A percentile compares a stretch with the other conserved stretches of the same genome.
These are phyloP conservation scores for Hymenotorrendiella dingleyae DNA, from an alignment of 2,329 filamentous ascomycete genomes.

Conservation along the genomic window DNA sequence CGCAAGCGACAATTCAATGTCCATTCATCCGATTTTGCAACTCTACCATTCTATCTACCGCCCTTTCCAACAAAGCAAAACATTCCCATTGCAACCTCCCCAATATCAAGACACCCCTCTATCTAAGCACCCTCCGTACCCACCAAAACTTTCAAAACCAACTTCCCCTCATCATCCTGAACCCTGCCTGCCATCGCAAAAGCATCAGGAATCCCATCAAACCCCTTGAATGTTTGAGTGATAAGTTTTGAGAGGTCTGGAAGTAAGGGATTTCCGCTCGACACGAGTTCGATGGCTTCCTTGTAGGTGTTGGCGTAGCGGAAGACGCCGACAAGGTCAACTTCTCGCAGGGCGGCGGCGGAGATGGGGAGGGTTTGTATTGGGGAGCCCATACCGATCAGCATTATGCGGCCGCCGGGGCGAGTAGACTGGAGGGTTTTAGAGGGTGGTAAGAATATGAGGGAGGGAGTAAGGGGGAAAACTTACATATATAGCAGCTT, in stretches of 20 bases:
- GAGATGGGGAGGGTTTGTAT: constrained; percentile 70
- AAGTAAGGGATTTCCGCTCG: constrained; percentile 58
- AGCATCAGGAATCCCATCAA: constrained; percentile 81
- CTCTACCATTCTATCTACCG: too few species aligned
- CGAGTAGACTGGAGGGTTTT: constrained; percentile 55
- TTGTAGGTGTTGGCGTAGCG: constrained; percentile 87
- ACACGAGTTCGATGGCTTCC: constrained; percentile 78
- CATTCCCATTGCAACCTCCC: too few species aligned
- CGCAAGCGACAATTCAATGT: too few species aligned
- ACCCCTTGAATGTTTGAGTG: constrained; percentile 70
- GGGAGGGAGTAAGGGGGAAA: constrained; percentile 63
- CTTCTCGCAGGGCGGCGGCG: constrained; percentile 67
- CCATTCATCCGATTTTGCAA: too few species aligned
- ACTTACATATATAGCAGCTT: constrained; percentile 47
- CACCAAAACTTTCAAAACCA: constrained; percentile 31
- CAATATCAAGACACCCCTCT: too few species aligned
- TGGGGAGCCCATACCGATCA: constrained; percentile 74
- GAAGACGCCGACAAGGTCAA: constrained; percentile 71
- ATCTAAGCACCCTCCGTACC: constrained; percentile 17
- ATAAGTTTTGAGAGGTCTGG: constrained; percentile 76
- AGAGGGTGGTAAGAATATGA: too few species aligned
- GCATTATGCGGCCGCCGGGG: constrained; percentile 64
- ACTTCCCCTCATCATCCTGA: constrained; percentile 28
- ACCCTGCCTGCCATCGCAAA: constrained; percentile 78
- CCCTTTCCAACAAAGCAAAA: too few species aligned